Evolutionary conservation across 75 land plant species (phyloP).

Genomic region (Cunninghamia lanceolata): DNA sequence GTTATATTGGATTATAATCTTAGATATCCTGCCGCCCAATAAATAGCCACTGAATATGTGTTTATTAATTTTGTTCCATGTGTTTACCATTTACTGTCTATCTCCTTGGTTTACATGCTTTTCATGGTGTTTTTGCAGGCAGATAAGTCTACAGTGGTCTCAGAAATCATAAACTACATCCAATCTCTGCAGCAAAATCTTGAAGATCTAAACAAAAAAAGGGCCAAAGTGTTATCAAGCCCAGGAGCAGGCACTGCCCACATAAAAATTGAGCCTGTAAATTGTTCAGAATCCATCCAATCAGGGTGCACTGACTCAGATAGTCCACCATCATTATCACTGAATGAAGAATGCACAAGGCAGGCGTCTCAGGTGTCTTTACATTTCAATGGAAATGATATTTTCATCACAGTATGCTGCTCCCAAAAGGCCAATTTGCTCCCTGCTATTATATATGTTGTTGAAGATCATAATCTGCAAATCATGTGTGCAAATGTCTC

Average conservation of each 20-base stretch:
- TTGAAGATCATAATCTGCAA: constrained; percentile 31
- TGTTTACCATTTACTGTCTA: not conserved
- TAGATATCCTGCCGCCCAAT: not conserved
- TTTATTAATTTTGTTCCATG: not conserved
- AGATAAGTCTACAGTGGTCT: constrained; percentile 38
- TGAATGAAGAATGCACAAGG: constrained; percentile 6
- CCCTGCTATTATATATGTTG: constrained; percentile 20
- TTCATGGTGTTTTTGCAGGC: constrained; percentile 14
- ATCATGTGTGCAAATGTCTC: constrained; percentile 33
- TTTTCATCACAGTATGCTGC: constrained; percentile 32
- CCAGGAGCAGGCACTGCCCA: constrained; percentile 12
- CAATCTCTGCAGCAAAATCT: constrained; percentile 32
- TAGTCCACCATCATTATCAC: constrained; percentile 6
- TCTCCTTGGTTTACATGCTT: not conserved
- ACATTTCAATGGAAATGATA: constrained; percentile 29
- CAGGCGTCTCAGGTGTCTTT: constrained; percentile 15
- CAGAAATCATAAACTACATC: constrained; percentile 48
- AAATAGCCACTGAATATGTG: not conserved
- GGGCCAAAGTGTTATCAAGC: not conserved
- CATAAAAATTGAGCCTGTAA: constrained; percentile 2
- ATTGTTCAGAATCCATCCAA: constrained; percentile 5
- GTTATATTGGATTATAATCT: not conserved
- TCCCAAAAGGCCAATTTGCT: constrained; percentile 17
- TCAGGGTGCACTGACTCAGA: constrained; percentile 5
- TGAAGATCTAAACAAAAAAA: constrained; percentile 31